A percentile compares a stretch with the other conserved stretches of the same genome.
Evolutionary conservation across 2,329 filamentous ascomycete genomes (phyloP).

Genomic region (Fusarium clavum): DNA sequence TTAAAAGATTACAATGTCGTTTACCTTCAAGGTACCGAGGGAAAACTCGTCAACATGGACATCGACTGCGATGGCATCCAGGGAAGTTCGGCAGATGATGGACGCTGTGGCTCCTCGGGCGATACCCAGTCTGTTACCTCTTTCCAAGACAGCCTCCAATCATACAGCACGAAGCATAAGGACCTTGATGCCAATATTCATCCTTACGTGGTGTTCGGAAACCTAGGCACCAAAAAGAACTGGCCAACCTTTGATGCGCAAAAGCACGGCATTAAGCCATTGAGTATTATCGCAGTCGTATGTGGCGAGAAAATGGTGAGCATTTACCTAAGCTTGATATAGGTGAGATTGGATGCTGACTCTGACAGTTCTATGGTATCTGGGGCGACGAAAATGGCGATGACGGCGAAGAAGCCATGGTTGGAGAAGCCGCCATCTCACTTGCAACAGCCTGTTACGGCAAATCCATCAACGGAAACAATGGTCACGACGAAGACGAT

Average conservation of each 20-base stretch:
- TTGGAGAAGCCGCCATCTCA: conserved; percentile 68
- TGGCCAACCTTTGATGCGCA: conserved; percentile 56
- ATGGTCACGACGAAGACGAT: conserved; percentile 67
- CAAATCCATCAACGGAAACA: conserved; percentile 63
- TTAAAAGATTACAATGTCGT: conserved; percentile 56
- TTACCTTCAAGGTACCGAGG: conserved; percentile 59
- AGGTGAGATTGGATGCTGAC: background rate
- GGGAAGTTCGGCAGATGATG: conserved; percentile 54
- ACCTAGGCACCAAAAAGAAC: conserved; percentile 51
- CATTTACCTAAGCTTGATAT: fast-evolving
- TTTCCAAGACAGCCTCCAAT: conserved; percentile 55
- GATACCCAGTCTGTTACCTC: conserved; percentile 61
- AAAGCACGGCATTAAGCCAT: conserved; percentile 58
- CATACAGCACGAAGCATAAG: conserved; percentile 51
- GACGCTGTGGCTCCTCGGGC: conserved; percentile 58
- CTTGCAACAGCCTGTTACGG: conserved; percentile 70
- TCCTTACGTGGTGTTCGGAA: conserved; percentile 66
- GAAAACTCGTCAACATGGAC: conserved; percentile 65
- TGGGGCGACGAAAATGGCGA: conserved; percentile 73
- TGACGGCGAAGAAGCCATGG: conserved; percentile 58
- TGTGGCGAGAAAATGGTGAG: conserved; percentile 61
- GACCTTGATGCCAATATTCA: conserved; percentile 65
- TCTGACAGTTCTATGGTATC: conserved; percentile 63
- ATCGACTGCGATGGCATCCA: conserved; percentile 68
- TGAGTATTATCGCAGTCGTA: conserved; percentile 67